Conservation (phyloP, 73 alveolate genomes). For the Stentor roeselii region DNA sequence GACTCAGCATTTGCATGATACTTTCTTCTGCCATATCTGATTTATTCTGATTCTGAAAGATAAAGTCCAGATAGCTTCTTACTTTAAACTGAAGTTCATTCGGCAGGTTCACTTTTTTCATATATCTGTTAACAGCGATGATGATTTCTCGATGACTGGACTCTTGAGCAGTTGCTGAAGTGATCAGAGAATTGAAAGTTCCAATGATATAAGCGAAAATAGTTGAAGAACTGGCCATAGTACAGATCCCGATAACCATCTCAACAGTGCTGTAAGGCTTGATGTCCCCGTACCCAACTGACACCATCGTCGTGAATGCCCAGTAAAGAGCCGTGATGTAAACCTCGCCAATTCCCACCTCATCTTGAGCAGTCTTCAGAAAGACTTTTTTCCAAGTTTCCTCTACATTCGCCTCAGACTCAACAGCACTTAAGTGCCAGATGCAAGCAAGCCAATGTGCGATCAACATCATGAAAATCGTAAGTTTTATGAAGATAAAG, state of each 20-base stretch:
- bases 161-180: slow-evolving; percentile 53
- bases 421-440: slow-evolving; percentile 47
- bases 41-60: not conserved
- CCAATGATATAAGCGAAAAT: slow-evolving; percentile 79
- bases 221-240: slow-evolving; percentile 71
- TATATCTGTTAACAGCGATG: slow-evolving; percentile 55
- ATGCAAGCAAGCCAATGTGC: slow-evolving; percentile 76
- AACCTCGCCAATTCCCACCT: not conserved
- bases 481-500: slow-evolving; percentile 46
- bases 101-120: slow-evolving; percentile 53
- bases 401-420: slow-evolving; percentile 4
- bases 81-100: slow-evolving; percentile 56
- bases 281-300: slow-evolving; percentile 90
- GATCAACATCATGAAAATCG: slow-evolving; percentile 41
- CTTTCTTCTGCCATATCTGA: not conserved
- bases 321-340: slow-evolving; percentile 59
- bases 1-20: slow-evolving; percentile 12
- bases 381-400: slow-evolving; percentile 38
- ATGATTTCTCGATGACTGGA: slow-evolving; percentile 49
- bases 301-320: slow-evolving; percentile 78
- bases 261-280: slow-evolving; percentile 64
- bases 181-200: slow-evolving; percentile 60
- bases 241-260: slow-evolving; percentile 55
- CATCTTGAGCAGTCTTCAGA: slow-evolving; percentile 18
- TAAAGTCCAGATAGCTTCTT: slow-evolving; percentile 55